These are phyloP conservation scores for Chytriomyces sp. DNA, from an alignment of 192 early-diverging fungal genomes.

Conservation along the genomic window DNA sequence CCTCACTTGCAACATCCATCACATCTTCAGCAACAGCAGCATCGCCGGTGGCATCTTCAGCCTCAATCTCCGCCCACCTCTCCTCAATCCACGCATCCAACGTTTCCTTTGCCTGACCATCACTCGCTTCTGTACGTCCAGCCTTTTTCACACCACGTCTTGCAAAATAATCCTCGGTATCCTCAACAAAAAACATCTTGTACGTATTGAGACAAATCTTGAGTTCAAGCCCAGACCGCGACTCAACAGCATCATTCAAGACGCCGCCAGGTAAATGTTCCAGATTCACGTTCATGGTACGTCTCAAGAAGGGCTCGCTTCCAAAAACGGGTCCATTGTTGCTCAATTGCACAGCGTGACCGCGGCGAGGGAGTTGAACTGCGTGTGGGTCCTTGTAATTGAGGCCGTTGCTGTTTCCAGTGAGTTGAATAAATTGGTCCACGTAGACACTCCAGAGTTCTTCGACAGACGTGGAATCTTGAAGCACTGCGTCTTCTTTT, in stretches of 20 bases:
- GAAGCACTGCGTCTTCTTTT: conserved; percentile 85
- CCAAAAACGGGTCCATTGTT: neutral
- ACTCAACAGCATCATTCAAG: conserved; percentile 60
- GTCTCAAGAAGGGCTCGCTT: conserved; percentile 74
- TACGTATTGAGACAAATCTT: conserved; percentile 98
- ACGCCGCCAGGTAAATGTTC: neutral
- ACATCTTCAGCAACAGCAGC: neutral
- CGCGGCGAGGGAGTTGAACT: conserved; percentile 42
- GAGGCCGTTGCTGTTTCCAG: conserved; percentile 52
- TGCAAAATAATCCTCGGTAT: conserved; percentile 89
- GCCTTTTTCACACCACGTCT: conserved; percentile 3
- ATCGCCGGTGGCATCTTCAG: conserved; percentile 5
- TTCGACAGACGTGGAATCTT: conserved; percentile 80
- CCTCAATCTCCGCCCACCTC: conserved; percentile 19
- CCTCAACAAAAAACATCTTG: conserved; percentile 94
- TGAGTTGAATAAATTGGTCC: conserved; percentile 89
- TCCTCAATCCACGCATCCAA: conserved; percentile 25
- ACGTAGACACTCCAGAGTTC: conserved; percentile 97
- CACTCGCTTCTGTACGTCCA: neutral
- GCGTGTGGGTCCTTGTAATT: too few species aligned
- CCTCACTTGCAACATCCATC: neutral
- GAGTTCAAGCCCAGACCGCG: conserved; percentile 83
- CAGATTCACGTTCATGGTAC: conserved; percentile 54
- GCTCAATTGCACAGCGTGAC: neutral
- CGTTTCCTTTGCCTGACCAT: neutral